Evolutionary conservation across 2,329 filamentous ascomycete genomes (phyloP).

Genomic region (Nigrograna mackinnonii): DNA sequence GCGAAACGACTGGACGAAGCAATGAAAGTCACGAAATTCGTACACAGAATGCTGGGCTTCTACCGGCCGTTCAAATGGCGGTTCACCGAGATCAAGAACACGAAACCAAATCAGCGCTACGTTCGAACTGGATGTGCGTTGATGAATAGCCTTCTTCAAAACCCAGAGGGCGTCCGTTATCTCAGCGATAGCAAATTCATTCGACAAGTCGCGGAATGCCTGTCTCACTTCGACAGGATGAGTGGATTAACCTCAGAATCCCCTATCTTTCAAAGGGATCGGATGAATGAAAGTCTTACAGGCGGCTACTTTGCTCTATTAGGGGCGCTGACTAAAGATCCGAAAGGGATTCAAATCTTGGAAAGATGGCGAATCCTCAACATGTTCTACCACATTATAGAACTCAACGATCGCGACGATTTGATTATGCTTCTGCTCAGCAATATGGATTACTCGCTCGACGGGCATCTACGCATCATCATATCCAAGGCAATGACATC

Average conservation of each 20-base stretch:
- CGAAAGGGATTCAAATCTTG: constrained; percentile 83
- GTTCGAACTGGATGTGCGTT: constrained; percentile 86
- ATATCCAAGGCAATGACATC: constrained; percentile 92
- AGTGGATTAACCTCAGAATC: constrained; percentile 73
- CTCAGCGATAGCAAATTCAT: constrained; percentile 90
- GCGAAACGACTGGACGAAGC: constrained; percentile 93
- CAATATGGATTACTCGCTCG: constrained; percentile 87
- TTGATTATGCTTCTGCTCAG: constrained; percentile 85
- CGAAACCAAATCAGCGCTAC: constrained; percentile 91
- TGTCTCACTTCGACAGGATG: constrained; percentile 92
- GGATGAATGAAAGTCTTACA: constrained; percentile 84
- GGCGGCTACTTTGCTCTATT: constrained; percentile 94
- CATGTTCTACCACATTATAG: constrained; percentile 99
- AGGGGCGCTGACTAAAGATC: constrained; percentile 81
- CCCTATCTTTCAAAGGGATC: constrained; percentile 85
- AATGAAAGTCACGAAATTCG: constrained; percentile 91
- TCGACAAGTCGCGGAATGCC: constrained; percentile 90
- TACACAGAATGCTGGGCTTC: constrained; percentile 92
- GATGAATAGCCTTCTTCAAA: constrained; percentile 84
- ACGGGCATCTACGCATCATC: constrained; percentile 86
- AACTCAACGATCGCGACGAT: constrained; percentile 87
- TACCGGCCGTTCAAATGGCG: constrained; percentile 96
- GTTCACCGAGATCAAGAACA: constrained; percentile 88
- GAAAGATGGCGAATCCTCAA: constrained; percentile 98
- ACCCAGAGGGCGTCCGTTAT: constrained; percentile 80